These are phyloP conservation scores for Cylindrodendrum hubeiense DNA, from an alignment of 2,329 filamentous ascomycete species.

Conservation along the genomic window DNA sequence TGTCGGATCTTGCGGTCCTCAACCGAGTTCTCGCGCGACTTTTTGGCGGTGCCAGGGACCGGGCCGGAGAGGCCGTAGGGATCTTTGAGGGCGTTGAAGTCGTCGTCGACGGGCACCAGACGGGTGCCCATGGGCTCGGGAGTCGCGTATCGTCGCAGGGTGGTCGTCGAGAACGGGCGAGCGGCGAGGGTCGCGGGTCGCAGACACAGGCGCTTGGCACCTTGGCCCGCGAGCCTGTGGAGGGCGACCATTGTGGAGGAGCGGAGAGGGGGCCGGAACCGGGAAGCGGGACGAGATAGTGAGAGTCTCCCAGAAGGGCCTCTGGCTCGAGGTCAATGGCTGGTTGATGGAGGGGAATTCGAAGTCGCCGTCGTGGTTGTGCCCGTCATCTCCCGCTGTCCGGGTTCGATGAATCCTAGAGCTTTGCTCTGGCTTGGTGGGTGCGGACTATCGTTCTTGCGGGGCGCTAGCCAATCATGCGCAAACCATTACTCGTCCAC, in stretches of 20 bases:
- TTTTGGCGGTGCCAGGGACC: constrained; percentile 57
- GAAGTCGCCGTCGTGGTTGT: constrained; percentile 48
- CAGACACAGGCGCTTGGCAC: constrained; percentile 76
- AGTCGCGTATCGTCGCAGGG: constrained; percentile 72
- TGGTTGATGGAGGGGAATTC: constrained; percentile 46
- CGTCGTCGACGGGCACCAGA: constrained; percentile 73
- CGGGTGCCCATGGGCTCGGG: constrained; percentile 66
- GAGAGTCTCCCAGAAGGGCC: constrained; percentile 49
- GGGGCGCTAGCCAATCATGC: constrained; percentile 45
- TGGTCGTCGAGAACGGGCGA: constrained; percentile 76
- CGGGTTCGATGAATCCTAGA: constrained; percentile 47
- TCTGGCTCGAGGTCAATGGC: constrained; percentile 54
- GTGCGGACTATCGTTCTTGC: constrained; percentile 50
- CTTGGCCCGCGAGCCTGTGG: constrained; percentile 78
- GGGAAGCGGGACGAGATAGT: constrained; percentile 45
- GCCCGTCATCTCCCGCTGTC: constrained; percentile 48
- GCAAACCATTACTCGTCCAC: constrained; percentile 44
- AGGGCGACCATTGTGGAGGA: constrained; percentile 75
- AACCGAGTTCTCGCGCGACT: constrained; percentile 62
- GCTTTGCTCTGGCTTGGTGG: constrained; percentile 47
- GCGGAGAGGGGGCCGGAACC: constrained; percentile 39
- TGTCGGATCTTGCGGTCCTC: constrained; percentile 89
- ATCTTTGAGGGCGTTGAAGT: constrained; percentile 69
- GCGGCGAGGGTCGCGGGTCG: constrained; percentile 57
- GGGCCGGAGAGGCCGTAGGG: constrained; percentile 61